These are phyloP conservation scores for Hirschfeldia incana DNA, from an alignment of 345 rosid genomes.

Conservation along the genomic window DNA sequence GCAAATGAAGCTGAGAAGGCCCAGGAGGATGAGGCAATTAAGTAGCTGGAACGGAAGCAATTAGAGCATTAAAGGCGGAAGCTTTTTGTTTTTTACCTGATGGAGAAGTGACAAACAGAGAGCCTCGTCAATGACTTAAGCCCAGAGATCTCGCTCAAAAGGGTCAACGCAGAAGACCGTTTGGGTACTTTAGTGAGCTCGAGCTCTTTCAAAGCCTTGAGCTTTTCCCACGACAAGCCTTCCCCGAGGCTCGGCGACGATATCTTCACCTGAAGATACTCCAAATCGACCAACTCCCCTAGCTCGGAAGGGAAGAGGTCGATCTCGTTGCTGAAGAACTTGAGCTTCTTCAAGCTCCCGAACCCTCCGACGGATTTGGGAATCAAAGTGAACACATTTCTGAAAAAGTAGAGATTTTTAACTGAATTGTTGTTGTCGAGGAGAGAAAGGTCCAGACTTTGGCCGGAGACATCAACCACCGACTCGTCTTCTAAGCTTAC, in stretches of 20 bases:
- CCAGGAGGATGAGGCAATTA: constrained; percentile 19
- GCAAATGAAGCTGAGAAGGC: constrained; percentile 32
- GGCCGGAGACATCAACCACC: constrained; percentile 72
- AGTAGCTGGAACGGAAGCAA: constrained; percentile 19
- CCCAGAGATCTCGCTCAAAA: constrained; percentile 79
- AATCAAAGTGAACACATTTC: constrained; percentile 72
- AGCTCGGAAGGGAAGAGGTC: constrained; percentile 74
- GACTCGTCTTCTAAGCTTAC: constrained; percentile 50
- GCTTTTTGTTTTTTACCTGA: constrained; percentile 51
- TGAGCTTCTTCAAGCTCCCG: constrained; percentile 57
- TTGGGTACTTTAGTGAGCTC: constrained; percentile 74
- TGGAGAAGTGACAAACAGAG: constrained; percentile 86
- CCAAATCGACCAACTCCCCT: constrained; percentile 67
- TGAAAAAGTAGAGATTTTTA: constrained; percentile 67
- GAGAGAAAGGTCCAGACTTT: constrained; percentile 65
- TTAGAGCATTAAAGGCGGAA: not conserved
- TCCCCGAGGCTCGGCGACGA: constrained; percentile 60
- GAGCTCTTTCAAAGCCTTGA: constrained; percentile 81
- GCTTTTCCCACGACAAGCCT: constrained; percentile 60
- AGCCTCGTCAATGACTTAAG: constrained; percentile 80
- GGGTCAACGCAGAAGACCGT: constrained; percentile 67
- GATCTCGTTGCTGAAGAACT: constrained; percentile 83
- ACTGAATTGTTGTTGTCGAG: constrained; percentile 39
- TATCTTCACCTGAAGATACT: constrained; percentile 80
- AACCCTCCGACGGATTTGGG: constrained; percentile 69